A percentile compares a stretch with the other conserved stretches of the same genome.
phyloP scores from a whole-genome alignment of 768 basidiomycete genomes.

The Xerocomellus intermedius region DNA sequence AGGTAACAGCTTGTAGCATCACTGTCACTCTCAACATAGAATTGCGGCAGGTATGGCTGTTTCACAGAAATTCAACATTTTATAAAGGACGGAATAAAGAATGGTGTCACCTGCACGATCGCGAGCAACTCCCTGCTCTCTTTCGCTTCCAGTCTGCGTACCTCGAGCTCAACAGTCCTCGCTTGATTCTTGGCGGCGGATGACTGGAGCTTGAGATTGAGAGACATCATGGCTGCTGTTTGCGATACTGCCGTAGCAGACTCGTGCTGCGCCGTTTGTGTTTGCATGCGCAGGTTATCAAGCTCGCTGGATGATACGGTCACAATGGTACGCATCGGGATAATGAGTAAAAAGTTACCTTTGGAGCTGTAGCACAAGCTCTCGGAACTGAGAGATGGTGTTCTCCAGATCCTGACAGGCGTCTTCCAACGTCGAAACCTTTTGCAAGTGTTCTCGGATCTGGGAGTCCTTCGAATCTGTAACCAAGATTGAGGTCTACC shows the following conservation, averaged over 20 bases:
- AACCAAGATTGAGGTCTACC: neutral
- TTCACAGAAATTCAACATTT: neutral
- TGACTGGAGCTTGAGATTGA: conserved; percentile 93
- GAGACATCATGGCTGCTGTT: conserved; percentile 89
- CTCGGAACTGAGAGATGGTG: conserved; percentile 91
- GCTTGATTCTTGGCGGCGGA: conserved; percentile 89
- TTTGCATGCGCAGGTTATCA: conserved; percentile 77
- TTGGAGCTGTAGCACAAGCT: conserved; percentile 83
- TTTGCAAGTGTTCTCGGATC: conserved; percentile 63
- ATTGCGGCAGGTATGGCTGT: conserved; percentile 87
- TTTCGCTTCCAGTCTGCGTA: conserved; percentile 79
- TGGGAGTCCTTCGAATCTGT: conserved; percentile 69
- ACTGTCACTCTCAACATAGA: conserved; percentile 86
- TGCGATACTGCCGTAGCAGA: conserved; percentile 83
- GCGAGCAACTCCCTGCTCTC: conserved; percentile 77
- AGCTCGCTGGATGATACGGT: conserved; percentile 62
- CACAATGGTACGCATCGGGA: conserved; percentile 7
- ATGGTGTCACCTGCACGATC: conserved; percentile 69
- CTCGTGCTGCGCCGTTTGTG: conserved; percentile 80
- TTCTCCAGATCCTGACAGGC: conserved; percentile 79
- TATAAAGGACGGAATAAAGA: neutral
- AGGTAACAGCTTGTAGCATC: conserved; percentile 88
- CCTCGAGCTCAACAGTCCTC: conserved; percentile 84
- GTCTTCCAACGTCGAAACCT: conserved; percentile 71
- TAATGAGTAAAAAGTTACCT: conserved; percentile 42